A percentile compares a stretch with the other conserved stretches of the same genome.
phyloP scores from a whole-genome alignment of 2,329 filamentous ascomycete genomes.

The Mycosphaerella sp. region DNA sequence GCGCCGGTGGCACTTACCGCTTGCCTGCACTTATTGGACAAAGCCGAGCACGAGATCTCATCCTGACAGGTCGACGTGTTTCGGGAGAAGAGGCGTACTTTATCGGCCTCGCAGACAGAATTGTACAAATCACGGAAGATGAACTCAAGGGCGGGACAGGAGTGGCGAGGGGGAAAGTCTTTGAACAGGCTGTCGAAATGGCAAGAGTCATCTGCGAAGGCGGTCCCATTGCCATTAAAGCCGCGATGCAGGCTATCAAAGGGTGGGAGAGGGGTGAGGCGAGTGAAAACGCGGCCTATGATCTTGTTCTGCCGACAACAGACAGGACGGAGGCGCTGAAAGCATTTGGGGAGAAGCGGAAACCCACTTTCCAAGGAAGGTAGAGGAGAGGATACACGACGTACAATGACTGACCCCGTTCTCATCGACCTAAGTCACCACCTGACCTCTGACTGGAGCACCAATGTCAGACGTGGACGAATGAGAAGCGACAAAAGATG shows the following conservation, averaged over 20 bases:
- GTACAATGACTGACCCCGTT: not conserved
- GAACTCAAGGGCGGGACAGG: slow-evolving; percentile 43
- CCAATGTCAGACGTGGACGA: too few species aligned
- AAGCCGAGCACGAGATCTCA: slow-evolving; percentile 75
- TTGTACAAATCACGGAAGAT: slow-evolving; percentile 69
- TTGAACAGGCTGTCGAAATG: slow-evolving; percentile 69
- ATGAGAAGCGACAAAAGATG: too few species aligned
- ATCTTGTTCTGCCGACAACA: slow-evolving; percentile 72
- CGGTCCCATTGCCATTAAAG: slow-evolving; percentile 73
- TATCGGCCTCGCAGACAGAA: slow-evolving; percentile 78
- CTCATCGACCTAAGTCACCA: too few species aligned
- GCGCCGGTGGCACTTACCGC: slow-evolving; percentile 86
- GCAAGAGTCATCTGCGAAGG: slow-evolving; percentile 84
- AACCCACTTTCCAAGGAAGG: slow-evolving; percentile 58
- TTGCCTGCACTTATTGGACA: slow-evolving; percentile 76
- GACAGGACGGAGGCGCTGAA: slow-evolving; percentile 81
- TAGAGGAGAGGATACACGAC: slow-evolving; percentile 25
- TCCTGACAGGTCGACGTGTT: slow-evolving; percentile 84
- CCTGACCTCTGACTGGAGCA: too few species aligned
- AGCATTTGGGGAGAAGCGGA: slow-evolving; percentile 75
- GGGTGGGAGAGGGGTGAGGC: slow-evolving; percentile 59
- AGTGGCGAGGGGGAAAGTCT: slow-evolving; percentile 58
- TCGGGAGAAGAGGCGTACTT: slow-evolving; percentile 82
- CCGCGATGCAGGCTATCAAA: slow-evolving; percentile 71
- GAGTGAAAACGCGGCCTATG: slow-evolving; percentile 82